Percentiles rank a stretch among this genome's conserved stretches.
Evolutionary conservation across 1,139 yeast genomes (phyloP).

Genomic region (Diutina ranongensis): DNA sequence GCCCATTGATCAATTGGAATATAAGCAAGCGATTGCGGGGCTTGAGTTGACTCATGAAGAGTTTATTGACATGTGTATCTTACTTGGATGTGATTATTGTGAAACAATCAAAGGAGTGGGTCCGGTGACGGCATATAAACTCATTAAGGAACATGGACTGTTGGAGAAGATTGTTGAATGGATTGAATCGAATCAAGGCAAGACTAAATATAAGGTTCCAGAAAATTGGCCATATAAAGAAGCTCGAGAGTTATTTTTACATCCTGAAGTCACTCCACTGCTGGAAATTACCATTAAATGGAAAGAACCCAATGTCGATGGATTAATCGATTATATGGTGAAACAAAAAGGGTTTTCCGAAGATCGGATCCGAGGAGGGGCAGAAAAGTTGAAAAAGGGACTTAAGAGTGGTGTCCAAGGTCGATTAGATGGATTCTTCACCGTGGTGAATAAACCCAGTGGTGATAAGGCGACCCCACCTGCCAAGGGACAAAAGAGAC

Average conservation of each 20-base stretch:
- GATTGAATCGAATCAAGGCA: conserved; percentile 47
- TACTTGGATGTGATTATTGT: conserved; percentile 94
- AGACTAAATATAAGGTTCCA: conserved; percentile 70
- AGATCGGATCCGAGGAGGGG: conserved; percentile 81
- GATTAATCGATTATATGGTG: conserved; percentile 60
- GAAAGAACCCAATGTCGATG: conserved; percentile 68
- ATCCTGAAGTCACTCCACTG: conserved; percentile 67
- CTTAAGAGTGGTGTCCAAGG: conserved; percentile 83
- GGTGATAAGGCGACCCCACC: neutral
- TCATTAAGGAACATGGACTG: conserved; percentile 75
- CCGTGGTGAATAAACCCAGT: conserved; percentile 28
- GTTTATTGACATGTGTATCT: conserved; percentile 83
- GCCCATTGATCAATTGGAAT: conserved; percentile 79
- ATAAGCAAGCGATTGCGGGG: conserved; percentile 60
- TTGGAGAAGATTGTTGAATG: conserved; percentile 66
- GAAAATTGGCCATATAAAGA: conserved; percentile 91
- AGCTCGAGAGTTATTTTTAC: conserved; percentile 70
- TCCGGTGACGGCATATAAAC: conserved; percentile 83
- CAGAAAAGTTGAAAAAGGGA: conserved; percentile 74
- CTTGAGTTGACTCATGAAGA: conserved; percentile 60
- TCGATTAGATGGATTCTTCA: conserved; percentile 84
- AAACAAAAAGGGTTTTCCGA: conserved; percentile 80
- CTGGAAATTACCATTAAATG: conserved; percentile 62
- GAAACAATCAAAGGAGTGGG: conserved; percentile 94
- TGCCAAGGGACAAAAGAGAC: too few species aligned